Percentiles rank a stretch among this genome's conserved stretches.
Evolutionary conservation across 176 grass and related monocot genomes (phyloP).

Genomic region (Tuctoria greenei): DNA sequence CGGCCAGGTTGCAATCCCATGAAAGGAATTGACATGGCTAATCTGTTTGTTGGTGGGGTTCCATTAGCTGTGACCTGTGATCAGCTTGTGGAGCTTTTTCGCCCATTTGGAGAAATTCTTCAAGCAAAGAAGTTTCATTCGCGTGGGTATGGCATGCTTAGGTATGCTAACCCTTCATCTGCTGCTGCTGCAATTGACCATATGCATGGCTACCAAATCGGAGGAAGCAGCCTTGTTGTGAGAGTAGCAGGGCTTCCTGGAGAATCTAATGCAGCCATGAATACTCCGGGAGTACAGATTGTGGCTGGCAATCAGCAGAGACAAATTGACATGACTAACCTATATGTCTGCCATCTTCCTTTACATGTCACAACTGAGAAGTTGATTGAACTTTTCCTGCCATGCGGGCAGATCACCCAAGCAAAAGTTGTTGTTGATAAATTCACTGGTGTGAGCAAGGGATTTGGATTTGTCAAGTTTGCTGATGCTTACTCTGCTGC

Average conservation of each 20-base stretch:
- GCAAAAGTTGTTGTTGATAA: constrained; percentile 53
- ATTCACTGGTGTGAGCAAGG: constrained; percentile 61
- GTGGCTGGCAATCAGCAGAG: constrained; percentile 8
- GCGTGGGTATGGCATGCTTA: constrained; percentile 62
- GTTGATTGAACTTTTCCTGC: constrained; percentile 51
- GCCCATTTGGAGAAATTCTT: constrained; percentile 60
- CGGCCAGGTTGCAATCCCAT: constrained; percentile 29
- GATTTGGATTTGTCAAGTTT: constrained; percentile 73
- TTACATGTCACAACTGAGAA: constrained; percentile 40
- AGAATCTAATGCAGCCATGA: background rate
- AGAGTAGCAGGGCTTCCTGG: constrained; percentile 36
- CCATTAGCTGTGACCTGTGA: constrained; percentile 43
- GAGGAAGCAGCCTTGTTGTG: constrained; percentile 60
- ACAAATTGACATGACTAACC: constrained; percentile 56
- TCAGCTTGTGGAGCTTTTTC: constrained; percentile 58
- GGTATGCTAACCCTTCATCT: constrained; percentile 38
- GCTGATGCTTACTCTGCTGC: constrained; percentile 47
- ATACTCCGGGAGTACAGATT: constrained; percentile 9
- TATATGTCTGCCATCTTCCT: constrained; percentile 56
- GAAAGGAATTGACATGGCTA: constrained; percentile 58
- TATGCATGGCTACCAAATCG: constrained; percentile 67
- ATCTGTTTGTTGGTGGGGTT: constrained; percentile 53
- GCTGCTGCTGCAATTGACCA: constrained; percentile 45
- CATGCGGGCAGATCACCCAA: constrained; percentile 55
- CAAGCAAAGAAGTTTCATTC: constrained; percentile 43